Evolutionary conservation across 169 alveolate species (phyloP).

Genomic region (Blepharisma undulans): DNA sequence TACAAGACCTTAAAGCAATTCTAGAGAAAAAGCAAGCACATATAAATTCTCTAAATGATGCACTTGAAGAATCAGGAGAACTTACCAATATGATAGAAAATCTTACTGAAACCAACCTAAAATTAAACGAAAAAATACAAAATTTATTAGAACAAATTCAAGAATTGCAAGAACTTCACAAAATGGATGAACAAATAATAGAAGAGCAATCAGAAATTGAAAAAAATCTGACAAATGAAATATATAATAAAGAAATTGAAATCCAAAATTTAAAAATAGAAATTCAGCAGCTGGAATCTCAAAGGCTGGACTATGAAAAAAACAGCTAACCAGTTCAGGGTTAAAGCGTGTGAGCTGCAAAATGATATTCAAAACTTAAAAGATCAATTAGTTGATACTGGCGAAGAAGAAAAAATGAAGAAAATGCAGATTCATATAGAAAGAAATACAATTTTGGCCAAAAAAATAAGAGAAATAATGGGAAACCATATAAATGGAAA

Average conservation of each 20-base stretch:
- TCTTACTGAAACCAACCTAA: slow-evolving; percentile 10
- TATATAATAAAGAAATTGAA: slow-evolving; percentile 17
- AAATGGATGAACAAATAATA: slow-evolving; percentile 28
- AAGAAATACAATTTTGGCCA: not conserved
- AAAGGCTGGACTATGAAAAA: slow-evolving; percentile 37
- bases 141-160: not conserved
- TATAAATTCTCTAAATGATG: slow-evolving; percentile 17
- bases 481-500: not conserved
- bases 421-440: slow-evolving; percentile 33
- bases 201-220: slow-evolving; percentile 39
- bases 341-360: slow-evolving; percentile 19
- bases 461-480: slow-evolving; percentile 30
- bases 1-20: not conserved
- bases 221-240: not conserved
- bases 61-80: slow-evolving; percentile 7
- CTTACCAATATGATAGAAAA: not conserved
- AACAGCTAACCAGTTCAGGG: slow-evolving; percentile 37
- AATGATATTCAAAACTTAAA: slow-evolving; percentile 11
- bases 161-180: slow-evolving; percentile 39
- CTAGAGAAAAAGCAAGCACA: not conserved
- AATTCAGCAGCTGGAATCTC: not conserved
- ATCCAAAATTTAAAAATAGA: not conserved
- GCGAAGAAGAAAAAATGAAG: slow-evolving; percentile 28
- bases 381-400: slow-evolving; percentile 23
- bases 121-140: not conserved